Conservation (phyloP, 148 eudicot species). For the Chenopodium album region DNA sequence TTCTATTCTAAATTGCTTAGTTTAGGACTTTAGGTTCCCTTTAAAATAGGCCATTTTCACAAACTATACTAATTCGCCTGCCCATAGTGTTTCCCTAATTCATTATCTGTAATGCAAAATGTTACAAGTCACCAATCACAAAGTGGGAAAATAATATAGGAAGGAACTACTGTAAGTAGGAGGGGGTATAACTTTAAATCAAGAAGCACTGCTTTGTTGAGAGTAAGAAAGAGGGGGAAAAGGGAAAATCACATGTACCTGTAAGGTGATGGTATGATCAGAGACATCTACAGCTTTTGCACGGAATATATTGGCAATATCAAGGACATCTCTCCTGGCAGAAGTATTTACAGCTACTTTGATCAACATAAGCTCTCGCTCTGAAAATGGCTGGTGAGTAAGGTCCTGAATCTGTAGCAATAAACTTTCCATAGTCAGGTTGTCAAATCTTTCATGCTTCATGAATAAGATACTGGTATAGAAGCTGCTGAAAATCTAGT, state of each 20-base stretch:
- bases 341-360: slow-evolving; percentile 80
- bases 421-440: slow-evolving; percentile 10
- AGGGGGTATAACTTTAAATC: not conserved
- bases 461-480: not conserved
- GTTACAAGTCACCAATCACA: not conserved
- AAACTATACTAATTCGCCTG: too few species aligned
- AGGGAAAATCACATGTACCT: slow-evolving; percentile 39
- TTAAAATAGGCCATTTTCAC: not conserved
- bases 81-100: not conserved
- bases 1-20: not conserved
- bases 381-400: slow-evolving; percentile 85
- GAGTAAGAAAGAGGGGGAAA: not conserved
- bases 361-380: slow-evolving; percentile 91
- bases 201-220: not conserved
- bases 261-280: slow-evolving; percentile 86
- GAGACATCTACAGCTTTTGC: slow-evolving; percentile 98
- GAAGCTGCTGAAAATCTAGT: not conserved
- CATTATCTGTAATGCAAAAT: not conserved
- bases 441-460: slow-evolving; percentile 3
- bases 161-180: not conserved
- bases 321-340: slow-evolving; percentile 91
- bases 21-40: not conserved
- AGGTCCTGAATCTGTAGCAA: slow-evolving; percentile 67
- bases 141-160: not conserved
- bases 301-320: slow-evolving; percentile 85